Conservation (phyloP, 2,329 filamentous ascomycete genomes). For the Neonectria punicea region DNA sequence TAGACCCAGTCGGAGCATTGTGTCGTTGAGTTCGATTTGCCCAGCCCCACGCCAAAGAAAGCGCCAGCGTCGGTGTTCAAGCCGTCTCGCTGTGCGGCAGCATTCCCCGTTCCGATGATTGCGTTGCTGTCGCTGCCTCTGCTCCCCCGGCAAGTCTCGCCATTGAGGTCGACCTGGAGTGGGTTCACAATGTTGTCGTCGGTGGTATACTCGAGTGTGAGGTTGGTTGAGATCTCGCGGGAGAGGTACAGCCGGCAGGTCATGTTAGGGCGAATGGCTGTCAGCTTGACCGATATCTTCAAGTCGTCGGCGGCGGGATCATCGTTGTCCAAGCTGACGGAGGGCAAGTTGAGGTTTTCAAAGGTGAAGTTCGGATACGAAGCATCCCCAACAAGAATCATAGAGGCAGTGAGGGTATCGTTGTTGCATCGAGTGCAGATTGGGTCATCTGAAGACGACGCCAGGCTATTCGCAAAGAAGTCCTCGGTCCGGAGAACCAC, state of each 20-base stretch:
- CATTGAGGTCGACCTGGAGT: constrained; percentile 36
- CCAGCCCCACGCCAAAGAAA: constrained; percentile 34
- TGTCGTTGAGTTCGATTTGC: constrained; percentile 32
- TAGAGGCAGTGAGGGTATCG: constrained; percentile 47
- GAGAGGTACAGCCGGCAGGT: constrained; percentile 33
- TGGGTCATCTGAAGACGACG: constrained; percentile 36
- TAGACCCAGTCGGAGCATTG: constrained; percentile 49
- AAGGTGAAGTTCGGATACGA: constrained; percentile 52
- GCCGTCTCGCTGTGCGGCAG: not conserved
- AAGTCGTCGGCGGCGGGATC: constrained; percentile 12
- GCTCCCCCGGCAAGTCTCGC: constrained; percentile 33
- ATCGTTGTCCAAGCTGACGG: constrained; percentile 32
- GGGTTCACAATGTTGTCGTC: constrained; percentile 33
- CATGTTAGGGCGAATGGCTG: constrained; percentile 48
- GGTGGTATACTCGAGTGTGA: constrained; percentile 34
- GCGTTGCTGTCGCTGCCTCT: constrained; percentile 27
- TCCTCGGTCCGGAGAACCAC: constrained; percentile 43
- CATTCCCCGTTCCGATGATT: constrained; percentile 29
- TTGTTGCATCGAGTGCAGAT: constrained; percentile 38
- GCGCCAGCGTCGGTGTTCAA: not conserved
- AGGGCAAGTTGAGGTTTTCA: constrained; percentile 44
- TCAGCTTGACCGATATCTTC: constrained; percentile 41
- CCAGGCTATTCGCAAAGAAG: constrained; percentile 45
- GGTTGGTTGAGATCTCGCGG: constrained; percentile 39
- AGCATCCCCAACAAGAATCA: constrained; percentile 49